Conservation (phyloP, 768 basidiomycete genomes). For the Serendipita sp. region DNA sequence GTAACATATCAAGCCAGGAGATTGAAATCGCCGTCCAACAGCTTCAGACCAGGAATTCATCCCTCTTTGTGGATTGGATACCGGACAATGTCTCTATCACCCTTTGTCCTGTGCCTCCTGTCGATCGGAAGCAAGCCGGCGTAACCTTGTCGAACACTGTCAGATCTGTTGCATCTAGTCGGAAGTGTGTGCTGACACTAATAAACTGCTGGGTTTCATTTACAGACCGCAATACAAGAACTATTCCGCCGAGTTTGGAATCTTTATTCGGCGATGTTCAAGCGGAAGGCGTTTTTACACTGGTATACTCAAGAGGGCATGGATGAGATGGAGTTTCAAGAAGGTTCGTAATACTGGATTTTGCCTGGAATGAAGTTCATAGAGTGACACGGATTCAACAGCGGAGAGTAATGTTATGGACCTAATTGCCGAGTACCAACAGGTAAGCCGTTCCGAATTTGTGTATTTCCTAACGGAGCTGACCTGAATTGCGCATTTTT, state of each 20-base stretch:
- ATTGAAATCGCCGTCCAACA: slow-evolving; percentile 61
- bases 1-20: slow-evolving; percentile 64
- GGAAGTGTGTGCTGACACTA: background rate
- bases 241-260: slow-evolving; percentile 52
- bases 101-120: slow-evolving; percentile 67
- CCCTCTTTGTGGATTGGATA: slow-evolving; percentile 82
- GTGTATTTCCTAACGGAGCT: slow-evolving; percentile 19
- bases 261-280: slow-evolving; percentile 43
- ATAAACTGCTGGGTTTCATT: background rate
- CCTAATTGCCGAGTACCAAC: slow-evolving; percentile 81
- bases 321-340: slow-evolving; percentile 72
- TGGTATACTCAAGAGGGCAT: slow-evolving; percentile 89
- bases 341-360: slow-evolving; percentile 20
- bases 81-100: slow-evolving; percentile 82
- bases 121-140: slow-evolving; percentile 51
- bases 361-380: background rate
- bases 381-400: background rate
- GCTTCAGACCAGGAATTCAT: slow-evolving; percentile 59
- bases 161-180: background rate
- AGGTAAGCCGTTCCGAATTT: slow-evolving; percentile 30
- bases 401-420: slow-evolving; percentile 73
- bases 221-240: slow-evolving; percentile 52
- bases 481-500: background rate
- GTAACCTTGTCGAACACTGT: slow-evolving; percentile 10
- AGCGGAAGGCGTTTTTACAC: slow-evolving; percentile 72